Evolutionary conservation across 225 moss, liverwort and hornwort species (phyloP).

Genomic region (Anthoceros angustus): DNA sequence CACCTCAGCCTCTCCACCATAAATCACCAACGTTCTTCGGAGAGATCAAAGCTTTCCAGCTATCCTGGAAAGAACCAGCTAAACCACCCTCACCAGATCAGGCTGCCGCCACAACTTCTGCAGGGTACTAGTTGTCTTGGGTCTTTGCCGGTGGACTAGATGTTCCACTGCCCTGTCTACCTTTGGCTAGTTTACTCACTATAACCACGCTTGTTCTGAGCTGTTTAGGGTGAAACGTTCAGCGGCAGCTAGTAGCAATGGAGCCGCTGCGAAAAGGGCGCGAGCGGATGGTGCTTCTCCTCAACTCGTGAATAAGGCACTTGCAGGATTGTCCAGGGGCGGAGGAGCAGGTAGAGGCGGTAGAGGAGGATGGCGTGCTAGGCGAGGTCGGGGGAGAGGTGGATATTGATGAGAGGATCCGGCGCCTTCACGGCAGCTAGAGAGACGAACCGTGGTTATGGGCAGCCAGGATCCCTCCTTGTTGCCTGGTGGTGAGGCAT

Average conservation of each 20-base stretch:
- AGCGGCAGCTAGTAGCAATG: slow-evolving; percentile 38
- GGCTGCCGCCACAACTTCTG: slow-evolving; percentile 25
- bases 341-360: slow-evolving; percentile 25
- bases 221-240: slow-evolving; percentile 50
- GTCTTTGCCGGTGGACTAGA: neutral
- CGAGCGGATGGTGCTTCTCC: slow-evolving; percentile 55
- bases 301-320: slow-evolving; percentile 84
- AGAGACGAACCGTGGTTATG: neutral
- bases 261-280: slow-evolving; percentile 55
- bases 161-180: slow-evolving; percentile 1
- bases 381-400: slow-evolving; percentile 49
- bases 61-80: slow-evolving; percentile 61
- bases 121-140: neutral
- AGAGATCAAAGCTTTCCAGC: slow-evolving; percentile 67
- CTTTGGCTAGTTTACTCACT: neutral
- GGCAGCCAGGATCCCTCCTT: neutral
- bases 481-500: no score
- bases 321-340: slow-evolving; percentile 66
- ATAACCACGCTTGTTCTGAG: neutral
- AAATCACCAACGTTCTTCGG: slow-evolving; percentile 87
- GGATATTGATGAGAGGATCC: slow-evolving; percentile 28
- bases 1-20: slow-evolving; percentile 68
- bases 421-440: neutral
- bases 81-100: slow-evolving; percentile 37
- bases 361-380: slow-evolving; percentile 43